Evolutionary conservation across 139 green algal species (phyloP).

Genomic region (Chlorella sorokiniana): DNA sequence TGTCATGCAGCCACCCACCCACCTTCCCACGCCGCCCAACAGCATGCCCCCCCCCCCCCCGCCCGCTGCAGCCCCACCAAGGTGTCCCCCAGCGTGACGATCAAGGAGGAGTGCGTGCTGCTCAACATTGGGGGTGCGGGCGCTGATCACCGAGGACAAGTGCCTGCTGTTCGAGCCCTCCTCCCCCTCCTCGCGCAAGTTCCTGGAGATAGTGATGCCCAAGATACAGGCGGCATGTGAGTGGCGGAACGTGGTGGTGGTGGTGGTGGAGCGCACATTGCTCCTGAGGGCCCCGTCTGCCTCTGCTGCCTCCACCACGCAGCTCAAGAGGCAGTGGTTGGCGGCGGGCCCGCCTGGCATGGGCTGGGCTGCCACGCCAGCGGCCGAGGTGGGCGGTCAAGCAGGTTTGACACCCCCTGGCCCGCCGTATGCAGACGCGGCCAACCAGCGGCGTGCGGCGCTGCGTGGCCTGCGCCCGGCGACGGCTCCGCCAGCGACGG

Average conservation of each 20-base stretch:
- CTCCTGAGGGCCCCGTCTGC: too few species aligned
- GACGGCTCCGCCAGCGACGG: constrained; percentile 1
- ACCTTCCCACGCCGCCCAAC: neutral
- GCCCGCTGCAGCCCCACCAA: constrained; percentile 57
- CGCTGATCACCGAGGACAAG: constrained; percentile 82
- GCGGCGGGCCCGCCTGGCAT: too few species aligned
- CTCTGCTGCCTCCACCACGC: too few species aligned
- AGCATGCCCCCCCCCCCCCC: neutral
- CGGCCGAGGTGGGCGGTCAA: too few species aligned
- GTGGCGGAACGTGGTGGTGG: too few species aligned
- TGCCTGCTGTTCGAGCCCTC: constrained; percentile 89
- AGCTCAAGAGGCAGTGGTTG: too few species aligned
- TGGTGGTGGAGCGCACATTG: too few species aligned
- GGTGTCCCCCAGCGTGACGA: constrained; percentile 77
- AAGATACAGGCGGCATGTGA: constrained; percentile 53
- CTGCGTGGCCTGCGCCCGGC: constrained; percentile 22
- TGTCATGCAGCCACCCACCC: neutral
- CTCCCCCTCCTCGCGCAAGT: constrained; percentile 64
- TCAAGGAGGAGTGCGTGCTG: constrained; percentile 89
- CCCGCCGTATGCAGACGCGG: neutral
- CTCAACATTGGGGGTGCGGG: constrained; percentile 78
- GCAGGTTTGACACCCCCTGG: neutral
- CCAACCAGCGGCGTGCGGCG: constrained; percentile 1
- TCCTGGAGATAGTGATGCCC: constrained; percentile 78
- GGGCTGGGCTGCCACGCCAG: too few species aligned